phyloP scores from a whole-genome alignment of 805 yeast species.

The Wickerhamiella bombiphila region DNA sequence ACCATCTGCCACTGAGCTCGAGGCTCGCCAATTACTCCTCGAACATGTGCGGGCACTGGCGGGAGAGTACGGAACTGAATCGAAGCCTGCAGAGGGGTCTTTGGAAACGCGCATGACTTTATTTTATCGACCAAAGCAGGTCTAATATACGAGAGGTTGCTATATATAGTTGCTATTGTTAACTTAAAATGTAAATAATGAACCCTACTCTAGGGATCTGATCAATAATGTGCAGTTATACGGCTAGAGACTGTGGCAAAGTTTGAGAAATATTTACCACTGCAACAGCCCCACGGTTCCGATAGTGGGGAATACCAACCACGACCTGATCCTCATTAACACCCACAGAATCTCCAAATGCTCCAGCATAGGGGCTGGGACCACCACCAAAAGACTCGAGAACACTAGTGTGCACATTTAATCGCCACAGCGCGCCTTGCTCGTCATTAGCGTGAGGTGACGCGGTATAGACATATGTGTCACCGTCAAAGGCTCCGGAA shows the following conservation, averaged over 20 bases:
- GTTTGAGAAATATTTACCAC: slow-evolving; percentile 6
- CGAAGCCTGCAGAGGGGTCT: slow-evolving; percentile 17
- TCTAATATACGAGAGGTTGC: no score
- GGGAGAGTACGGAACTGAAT: slow-evolving; percentile 16
- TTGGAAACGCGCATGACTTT: slow-evolving; percentile 14
- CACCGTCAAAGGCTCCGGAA: slow-evolving; percentile 19
- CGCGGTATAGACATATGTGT: slow-evolving; percentile 24
- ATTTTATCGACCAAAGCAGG: slow-evolving; percentile 9
- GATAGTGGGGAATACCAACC: slow-evolving; percentile 21
- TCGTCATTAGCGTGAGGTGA: slow-evolving; percentile 31
- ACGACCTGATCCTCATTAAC: slow-evolving; percentile 10
- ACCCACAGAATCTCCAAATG: slow-evolving; percentile 32
- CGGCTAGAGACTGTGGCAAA: no score
- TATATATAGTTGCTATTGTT: no score
- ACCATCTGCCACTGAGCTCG: slow-evolving; percentile 17
- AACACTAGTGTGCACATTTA: slow-evolving; percentile 21
- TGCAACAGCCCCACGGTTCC: slow-evolving; percentile 2
- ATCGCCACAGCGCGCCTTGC: slow-evolving; percentile 34
- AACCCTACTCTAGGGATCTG: no score
- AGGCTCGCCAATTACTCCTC: slow-evolving; percentile 19
- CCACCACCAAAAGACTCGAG: slow-evolving; percentile 16
- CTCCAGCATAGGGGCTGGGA: slow-evolving; percentile 21
- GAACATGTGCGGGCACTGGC: slow-evolving; percentile 15
- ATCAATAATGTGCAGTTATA: no score
- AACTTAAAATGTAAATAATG: no score